Conservation (phyloP, 2,329 filamentous ascomycete genomes). For the Trichophyton schoenleinii region DNA sequence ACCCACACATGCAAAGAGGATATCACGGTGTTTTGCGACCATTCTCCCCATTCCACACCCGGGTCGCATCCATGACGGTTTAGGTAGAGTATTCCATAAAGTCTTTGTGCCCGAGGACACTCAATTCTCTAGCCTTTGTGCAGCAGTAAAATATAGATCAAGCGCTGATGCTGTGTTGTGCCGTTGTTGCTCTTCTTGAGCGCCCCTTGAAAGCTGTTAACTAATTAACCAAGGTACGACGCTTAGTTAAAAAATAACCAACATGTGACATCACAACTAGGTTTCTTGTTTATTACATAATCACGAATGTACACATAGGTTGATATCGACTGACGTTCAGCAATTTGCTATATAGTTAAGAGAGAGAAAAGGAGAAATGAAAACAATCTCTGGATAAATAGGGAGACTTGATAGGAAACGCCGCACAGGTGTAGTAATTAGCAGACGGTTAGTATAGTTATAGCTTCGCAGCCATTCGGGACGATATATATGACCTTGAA, state of each 20-base stretch:
- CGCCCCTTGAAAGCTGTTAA: not conserved
- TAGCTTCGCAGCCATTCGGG: not conserved
- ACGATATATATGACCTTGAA: not conserved
- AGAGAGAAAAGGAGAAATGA: not conserved
- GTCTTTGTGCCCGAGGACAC: not conserved
- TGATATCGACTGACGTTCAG: no score
- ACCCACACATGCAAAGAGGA: constrained; percentile 30
- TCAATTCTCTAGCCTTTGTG: not conserved
- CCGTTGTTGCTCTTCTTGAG: not conserved
- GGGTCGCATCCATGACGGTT: constrained; percentile 1
- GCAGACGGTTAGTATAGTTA: not conserved
- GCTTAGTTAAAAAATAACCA: no score
- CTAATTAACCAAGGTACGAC: not conserved
- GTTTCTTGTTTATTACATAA: not conserved
- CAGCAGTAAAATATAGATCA: not conserved
- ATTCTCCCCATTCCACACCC: constrained; percentile 24
- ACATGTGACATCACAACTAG: no score
- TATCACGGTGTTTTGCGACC: constrained; percentile 34
- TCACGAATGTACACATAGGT: not conserved
- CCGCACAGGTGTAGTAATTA: not conserved
- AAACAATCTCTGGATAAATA: not conserved
- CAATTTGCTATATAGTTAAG: no score
- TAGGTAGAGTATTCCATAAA: not conserved
- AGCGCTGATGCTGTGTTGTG: not conserved
- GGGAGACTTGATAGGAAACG: not conserved